These are phyloP conservation scores for Penicillium glabrum DNA, from an alignment of 2,329 filamentous ascomycete genomes.

Conservation along the genomic window DNA sequence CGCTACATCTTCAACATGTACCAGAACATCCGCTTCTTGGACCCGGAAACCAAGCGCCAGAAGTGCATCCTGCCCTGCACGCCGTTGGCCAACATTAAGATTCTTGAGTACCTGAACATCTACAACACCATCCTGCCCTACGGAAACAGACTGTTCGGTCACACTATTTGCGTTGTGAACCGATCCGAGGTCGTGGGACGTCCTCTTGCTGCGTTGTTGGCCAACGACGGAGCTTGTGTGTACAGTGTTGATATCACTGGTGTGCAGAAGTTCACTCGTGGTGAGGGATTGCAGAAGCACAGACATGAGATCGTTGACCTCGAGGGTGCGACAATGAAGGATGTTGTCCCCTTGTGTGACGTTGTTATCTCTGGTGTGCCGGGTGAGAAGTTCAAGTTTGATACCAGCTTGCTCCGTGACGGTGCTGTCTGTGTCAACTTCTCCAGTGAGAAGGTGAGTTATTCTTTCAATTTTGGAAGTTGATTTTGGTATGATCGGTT, in stretches of 20 bases:
- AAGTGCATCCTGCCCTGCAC: conserved; percentile 97
- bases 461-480: not conserved
- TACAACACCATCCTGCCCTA: conserved; percentile 94
- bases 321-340: conserved; percentile 73
- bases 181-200: conserved; percentile 93
- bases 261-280: conserved; percentile 88
- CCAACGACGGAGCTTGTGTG: conserved; percentile 93
- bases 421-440: conserved; percentile 99
- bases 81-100: conserved; percentile 93
- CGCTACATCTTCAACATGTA: conserved; percentile 99
- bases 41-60: conserved; percentile 63
- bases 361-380: conserved; percentile 95
- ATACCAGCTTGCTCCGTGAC: conserved; percentile 76
- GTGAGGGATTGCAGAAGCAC: conserved; percentile 78
- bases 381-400: conserved; percentile 83
- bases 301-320: conserved; percentile 86
- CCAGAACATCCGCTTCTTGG: conserved; percentile 93
- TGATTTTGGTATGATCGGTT: not conserved
- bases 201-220: conserved; percentile 85
- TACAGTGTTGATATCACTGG: conserved; percentile 93
- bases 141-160: conserved; percentile 88
- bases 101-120: conserved; percentile 90
- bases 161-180: conserved; percentile 95
- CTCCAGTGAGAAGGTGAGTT: conserved; percentile 73
- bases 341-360: conserved; percentile 84